These are phyloP conservation scores for Ustilago nuda DNA, from an alignment of 1,284 basidiomycete species.

Conservation along the genomic window DNA sequence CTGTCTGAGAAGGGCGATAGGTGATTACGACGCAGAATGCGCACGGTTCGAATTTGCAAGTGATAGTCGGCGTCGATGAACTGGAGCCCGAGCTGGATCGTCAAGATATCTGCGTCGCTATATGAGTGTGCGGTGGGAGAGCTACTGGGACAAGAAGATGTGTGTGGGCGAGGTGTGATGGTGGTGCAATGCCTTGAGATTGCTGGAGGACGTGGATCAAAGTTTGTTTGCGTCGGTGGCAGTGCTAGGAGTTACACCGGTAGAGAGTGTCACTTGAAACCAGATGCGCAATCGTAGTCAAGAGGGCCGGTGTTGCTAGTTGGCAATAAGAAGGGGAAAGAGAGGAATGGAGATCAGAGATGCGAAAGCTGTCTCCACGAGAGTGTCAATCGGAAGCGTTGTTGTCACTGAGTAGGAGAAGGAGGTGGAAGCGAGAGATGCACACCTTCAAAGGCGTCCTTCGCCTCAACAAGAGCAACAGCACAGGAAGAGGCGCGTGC, in stretches of 20 bases:
- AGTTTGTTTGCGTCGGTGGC: neutral
- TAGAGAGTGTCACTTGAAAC: neutral
- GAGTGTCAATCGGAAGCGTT: conserved; percentile 12
- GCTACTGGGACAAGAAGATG: neutral
- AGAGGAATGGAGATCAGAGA: neutral
- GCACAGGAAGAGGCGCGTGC: conserved; percentile 3
- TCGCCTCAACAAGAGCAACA: conserved; percentile 4
- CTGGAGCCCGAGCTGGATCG: neutral
- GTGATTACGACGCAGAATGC: neutral
- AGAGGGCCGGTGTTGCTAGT: neutral
- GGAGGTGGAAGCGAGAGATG: neutral
- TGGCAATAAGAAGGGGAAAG: neutral
- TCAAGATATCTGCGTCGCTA: neutral
- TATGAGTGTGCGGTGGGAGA: neutral
- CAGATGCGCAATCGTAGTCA: neutral
- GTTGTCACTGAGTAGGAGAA: neutral
- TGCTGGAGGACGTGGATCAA: neutral
- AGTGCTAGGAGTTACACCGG: neutral
- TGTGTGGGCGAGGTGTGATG: neutral
- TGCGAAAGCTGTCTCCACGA: neutral
- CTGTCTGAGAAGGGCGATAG: too few species aligned
- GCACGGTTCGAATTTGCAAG: neutral
- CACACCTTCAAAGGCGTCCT: conserved; percentile 3
- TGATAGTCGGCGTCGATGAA: neutral
- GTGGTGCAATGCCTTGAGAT: neutral